These are phyloP conservation scores for Aspergillus sergii DNA, from an alignment of 2,329 filamentous ascomycete species.

Conservation along the genomic window DNA sequence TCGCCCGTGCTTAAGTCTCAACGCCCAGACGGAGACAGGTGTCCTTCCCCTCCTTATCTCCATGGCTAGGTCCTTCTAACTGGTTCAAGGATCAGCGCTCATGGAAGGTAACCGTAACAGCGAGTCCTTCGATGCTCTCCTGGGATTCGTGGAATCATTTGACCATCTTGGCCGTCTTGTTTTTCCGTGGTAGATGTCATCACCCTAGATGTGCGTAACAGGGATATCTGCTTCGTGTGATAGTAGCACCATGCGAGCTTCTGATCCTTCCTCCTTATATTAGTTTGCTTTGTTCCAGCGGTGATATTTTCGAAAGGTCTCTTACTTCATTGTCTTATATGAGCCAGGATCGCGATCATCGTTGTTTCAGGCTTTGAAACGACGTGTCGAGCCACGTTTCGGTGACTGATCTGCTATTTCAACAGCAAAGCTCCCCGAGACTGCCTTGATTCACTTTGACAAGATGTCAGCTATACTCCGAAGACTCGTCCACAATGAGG, in stretches of 20 bases:
- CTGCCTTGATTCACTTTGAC: constrained; percentile 9
- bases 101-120: neutral
- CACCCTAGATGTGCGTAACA: neutral
- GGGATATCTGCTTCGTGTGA: neutral
- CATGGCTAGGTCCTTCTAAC: neutral
- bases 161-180: constrained; percentile 1
- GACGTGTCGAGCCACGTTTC: neutral
- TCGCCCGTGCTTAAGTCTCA: neutral
- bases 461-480: constrained; percentile 53
- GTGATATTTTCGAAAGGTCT: too few species aligned
- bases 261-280: neutral
- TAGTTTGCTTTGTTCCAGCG: neutral
- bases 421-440: neutral
- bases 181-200: constrained; percentile 7
- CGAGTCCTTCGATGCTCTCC: neutral
- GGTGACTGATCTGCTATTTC: neutral
- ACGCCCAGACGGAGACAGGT: neutral
- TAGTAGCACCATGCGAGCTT: neutral
- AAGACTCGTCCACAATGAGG: constrained; percentile 67
- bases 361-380: neutral
- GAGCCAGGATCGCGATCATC: neutral
- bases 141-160: constrained; percentile 13
- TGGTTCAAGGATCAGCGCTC: neutral
- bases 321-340: neutral
- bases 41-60: neutral